phyloP scores from a whole-genome alignment of 495 filamentous ascomycete species.

The Symbiotaphrina buchneri region DNA sequence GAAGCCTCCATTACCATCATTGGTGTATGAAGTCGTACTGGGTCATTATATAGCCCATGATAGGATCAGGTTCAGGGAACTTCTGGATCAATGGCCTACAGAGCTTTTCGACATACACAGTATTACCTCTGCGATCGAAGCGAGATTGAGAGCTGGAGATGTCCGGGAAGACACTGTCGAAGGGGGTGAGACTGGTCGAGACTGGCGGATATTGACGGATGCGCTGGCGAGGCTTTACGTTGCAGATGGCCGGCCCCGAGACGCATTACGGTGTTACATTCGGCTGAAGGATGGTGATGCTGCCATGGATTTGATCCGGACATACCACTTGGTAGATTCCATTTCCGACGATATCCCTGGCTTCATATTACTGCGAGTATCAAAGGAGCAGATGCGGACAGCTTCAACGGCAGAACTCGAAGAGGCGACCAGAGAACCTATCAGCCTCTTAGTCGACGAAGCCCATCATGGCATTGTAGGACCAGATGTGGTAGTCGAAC shows the following conservation, averaged over 20 bases:
- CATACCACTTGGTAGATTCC: constrained; percentile 65
- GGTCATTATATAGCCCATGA: constrained; percentile 63
- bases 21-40: constrained; percentile 68
- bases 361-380: constrained; percentile 69
- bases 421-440: constrained; percentile 54
- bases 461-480: constrained; percentile 70
- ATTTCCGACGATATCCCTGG: constrained; percentile 74
- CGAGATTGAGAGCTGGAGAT: constrained; percentile 44
- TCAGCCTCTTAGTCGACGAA: constrained; percentile 72
- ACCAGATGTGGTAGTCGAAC: constrained; percentile 51
- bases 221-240: constrained; percentile 67
- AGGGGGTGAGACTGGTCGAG: constrained; percentile 36
- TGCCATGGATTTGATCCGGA: constrained; percentile 62
- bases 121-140: constrained; percentile 47
- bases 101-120: constrained; percentile 58
- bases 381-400: constrained; percentile 40
- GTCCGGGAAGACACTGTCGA: constrained; percentile 46
- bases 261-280: constrained; percentile 77
- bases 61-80: constrained; percentile 40
- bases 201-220: constrained; percentile 70
- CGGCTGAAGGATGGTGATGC: constrained; percentile 76
- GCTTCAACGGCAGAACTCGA: constrained; percentile 52
- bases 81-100: constrained; percentile 69
- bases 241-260: constrained; percentile 50
- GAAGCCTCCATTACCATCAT: constrained; percentile 56